Percentiles rank a stretch among this genome's conserved stretches.
Evolutionary conservation across 140 eudicot genomes (phyloP).

Genomic region (Senecio squalidus): DNA sequence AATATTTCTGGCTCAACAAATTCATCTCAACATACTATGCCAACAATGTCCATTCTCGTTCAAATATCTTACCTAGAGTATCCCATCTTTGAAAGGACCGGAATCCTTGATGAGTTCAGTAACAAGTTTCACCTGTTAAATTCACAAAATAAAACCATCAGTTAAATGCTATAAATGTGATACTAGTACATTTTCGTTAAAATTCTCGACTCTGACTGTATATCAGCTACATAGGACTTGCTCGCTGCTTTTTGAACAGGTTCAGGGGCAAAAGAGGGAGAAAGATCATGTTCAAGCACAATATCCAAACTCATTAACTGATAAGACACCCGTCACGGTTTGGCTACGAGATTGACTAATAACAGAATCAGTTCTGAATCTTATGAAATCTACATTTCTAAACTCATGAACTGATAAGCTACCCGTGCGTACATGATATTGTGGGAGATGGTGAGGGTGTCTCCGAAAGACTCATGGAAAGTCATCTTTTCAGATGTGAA

Average conservation of each 20-base stretch:
- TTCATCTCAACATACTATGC: background rate
- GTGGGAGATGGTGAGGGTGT: background rate
- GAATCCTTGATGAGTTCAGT: constrained; percentile 67
- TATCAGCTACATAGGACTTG: background rate
- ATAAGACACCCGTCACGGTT: background rate
- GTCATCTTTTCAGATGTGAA: background rate
- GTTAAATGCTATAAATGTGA: background rate
- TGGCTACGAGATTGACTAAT: background rate
- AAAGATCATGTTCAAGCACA: no score
- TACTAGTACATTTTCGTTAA: background rate
- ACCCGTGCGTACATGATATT: background rate
- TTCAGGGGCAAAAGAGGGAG: background rate
- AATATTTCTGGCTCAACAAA: constrained; percentile 7
- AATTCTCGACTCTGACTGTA: no score
- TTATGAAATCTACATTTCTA: background rate
- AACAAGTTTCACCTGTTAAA: constrained; percentile 58
- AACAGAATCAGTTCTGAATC: background rate
- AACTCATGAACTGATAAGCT: background rate
- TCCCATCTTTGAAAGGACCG: constrained; percentile 71
- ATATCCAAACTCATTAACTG: background rate
- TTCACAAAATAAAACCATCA: background rate
- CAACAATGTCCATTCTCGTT: background rate
- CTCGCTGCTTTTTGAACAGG: background rate
- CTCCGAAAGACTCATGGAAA: background rate
- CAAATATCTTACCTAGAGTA: constrained; percentile 18